Conservation (phyloP, 1,139 yeast genomes). For the Candida sanyaensis region DNA sequence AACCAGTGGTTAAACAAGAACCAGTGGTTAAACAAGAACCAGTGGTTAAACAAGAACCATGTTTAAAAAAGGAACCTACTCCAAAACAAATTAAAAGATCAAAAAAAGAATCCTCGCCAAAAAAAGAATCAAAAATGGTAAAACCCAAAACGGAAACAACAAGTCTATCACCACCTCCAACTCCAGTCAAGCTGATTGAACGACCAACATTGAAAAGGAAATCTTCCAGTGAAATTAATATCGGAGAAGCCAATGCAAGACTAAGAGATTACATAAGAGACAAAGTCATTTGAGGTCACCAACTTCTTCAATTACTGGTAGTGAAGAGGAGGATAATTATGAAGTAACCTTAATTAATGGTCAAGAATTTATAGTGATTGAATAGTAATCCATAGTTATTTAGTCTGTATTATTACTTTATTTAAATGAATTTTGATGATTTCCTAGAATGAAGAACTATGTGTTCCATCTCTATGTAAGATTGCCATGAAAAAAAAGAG, state of each 20-base stretch:
- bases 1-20: constrained; percentile 12
- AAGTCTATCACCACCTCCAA: constrained; percentile 23
- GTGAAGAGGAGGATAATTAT: constrained; percentile 7
- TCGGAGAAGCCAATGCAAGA: not conserved
- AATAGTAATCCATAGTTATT: not conserved
- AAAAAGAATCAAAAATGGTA: constrained; percentile 2
- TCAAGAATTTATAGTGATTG: constrained; percentile 3
- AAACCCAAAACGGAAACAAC: not conserved
- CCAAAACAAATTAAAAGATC: constrained; percentile 13
- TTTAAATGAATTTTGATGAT: not conserved
- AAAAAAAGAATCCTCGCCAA: constrained; percentile 9
- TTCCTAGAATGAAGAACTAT: not conserved
- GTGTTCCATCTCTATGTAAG: too few relatives aligned
- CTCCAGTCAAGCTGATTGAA: constrained; percentile 18
- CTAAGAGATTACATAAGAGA: constrained; percentile 22
- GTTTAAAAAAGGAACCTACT: constrained; percentile 1
- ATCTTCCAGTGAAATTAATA: constrained; percentile 8
- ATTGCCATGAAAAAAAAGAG: too few relatives aligned
- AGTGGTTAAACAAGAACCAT: not conserved
- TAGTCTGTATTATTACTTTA: not conserved
- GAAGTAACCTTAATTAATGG: not conserved
- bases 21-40: constrained; percentile 5
- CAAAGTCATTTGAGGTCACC: constrained; percentile 20
- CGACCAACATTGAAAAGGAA: constrained; percentile 21
- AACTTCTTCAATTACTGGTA: not conserved